phyloP scores from a whole-genome alignment of 495 filamentous ascomycete genomes.

The Aspergillus asperescens region DNA sequence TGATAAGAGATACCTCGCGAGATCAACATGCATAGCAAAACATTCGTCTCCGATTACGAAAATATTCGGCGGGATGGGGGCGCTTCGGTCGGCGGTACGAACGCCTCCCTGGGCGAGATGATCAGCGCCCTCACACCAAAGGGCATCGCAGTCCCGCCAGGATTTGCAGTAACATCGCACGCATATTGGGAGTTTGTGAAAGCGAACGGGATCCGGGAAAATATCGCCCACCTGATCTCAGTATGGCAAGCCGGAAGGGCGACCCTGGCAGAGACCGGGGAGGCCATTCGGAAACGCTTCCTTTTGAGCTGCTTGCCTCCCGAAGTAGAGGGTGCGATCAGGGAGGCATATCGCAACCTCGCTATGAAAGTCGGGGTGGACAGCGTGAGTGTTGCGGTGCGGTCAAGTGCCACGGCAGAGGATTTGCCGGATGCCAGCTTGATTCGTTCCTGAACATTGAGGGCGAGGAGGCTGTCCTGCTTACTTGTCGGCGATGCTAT shows the following conservation, averaged over 20 bases:
- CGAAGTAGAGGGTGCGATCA: background rate
- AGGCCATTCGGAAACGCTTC: conserved; percentile 21
- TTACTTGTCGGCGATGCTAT: conserved; percentile 30
- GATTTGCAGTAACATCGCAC: conserved; percentile 31
- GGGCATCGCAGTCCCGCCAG: conserved; percentile 29
- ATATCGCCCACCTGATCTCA: conserved; percentile 16
- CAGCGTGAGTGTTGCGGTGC: conserved; percentile 28
- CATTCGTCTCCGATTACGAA: background rate
- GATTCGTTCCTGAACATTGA: conserved; percentile 29
- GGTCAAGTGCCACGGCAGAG: conserved; percentile 35
- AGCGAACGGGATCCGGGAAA: conserved; percentile 24
- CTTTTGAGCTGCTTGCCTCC: conserved; percentile 16
- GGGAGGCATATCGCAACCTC: conserved; percentile 8
- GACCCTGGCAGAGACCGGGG: conserved; percentile 10
- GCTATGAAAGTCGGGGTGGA: conserved; percentile 19
- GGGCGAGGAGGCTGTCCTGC: conserved; percentile 15
- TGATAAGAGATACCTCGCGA: too few relatives aligned
- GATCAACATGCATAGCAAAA: too few relatives aligned
- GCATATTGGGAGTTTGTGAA: conserved; percentile 31
- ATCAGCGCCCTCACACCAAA: conserved; percentile 18
- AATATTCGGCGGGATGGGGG: background rate
- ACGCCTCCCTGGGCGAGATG: conserved; percentile 36
- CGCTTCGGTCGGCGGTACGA: conserved; percentile 29
- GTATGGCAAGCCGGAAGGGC: conserved; percentile 10
- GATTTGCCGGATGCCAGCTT: conserved; percentile 34